Base-by-base conservation (phyloP, 495 filamentous ascomycete genomes). In the Aspergillus bridgeri region DNA sequence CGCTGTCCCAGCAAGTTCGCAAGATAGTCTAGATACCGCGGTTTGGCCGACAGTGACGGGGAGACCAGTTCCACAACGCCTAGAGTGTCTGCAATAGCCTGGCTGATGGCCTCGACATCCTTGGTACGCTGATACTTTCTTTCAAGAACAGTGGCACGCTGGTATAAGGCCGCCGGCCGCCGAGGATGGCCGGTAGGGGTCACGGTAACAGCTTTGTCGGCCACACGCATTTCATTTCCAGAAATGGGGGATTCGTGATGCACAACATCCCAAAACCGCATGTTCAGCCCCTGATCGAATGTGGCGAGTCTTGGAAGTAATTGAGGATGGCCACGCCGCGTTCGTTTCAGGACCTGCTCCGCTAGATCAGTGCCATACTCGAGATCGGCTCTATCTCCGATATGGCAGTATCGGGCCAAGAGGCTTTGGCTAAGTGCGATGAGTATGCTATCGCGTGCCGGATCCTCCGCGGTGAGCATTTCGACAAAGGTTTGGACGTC, bases 1-100 rank as follows among this genome's bases (percentile, higher is more conserved):
- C 23, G 48, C 48, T 50, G 48, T 17, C 48, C 48, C 48, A 50
- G 22, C 8, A 50, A 24, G 23, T 50, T 50, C 17, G 48, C 48
- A 1, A 50, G 48, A 25, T 50, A 50, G 22, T 50, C 22, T 23
- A 50, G n/a, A 24, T 50, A 25, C 15, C 48, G 22, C 13, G 48
- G 22, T 25, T 25, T 22, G 3, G 21, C 20, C 21, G 22, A 24
- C 6, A 1, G 3, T 9, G 48, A 13, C 20, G 21, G 21, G 23
- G 20, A 6, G 13, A 50, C 9, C 48, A 50, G 20, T 24, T 29
- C 6, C 21, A 50, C 48, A n/a, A 50, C 48, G 22, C 48, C n/a
- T 13, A 25, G 1, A 3, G 29, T 50, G 48, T 50, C 48, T 11
- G 27, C 48, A 50, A 50, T 50, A n/a, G 48, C 48, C 48, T 50